Evolutionary conservation across 495 filamentous ascomycete species (phyloP).

Genomic region (Penicillium paxilli): DNA sequence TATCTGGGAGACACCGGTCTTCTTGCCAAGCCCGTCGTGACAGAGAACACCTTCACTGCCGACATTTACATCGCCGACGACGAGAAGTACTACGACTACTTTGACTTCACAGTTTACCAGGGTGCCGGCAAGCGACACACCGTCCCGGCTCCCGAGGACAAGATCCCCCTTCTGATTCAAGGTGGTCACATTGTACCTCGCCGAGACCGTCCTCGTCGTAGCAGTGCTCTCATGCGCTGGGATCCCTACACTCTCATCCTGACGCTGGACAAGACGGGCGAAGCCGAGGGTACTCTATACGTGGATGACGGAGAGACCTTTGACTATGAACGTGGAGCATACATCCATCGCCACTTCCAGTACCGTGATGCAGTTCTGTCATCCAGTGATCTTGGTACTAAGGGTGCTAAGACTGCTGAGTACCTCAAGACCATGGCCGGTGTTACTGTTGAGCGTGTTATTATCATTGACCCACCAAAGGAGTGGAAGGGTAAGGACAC

Average conservation of each 20-base stretch:
- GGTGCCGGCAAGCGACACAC: constrained; percentile 66
- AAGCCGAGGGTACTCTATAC: constrained; percentile 81
- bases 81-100: constrained; percentile 92
- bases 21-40: constrained; percentile 82
- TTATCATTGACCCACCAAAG: constrained; percentile 75
- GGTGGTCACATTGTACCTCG: constrained; percentile 90
- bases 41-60: constrained; percentile 67
- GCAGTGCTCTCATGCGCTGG: constrained; percentile 83
- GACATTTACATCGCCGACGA: constrained; percentile 85
- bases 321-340: constrained; percentile 80
- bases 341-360: constrained; percentile 78
- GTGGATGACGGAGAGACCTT: constrained; percentile 93
- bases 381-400: constrained; percentile 43
- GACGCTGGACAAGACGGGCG: constrained; percentile 65
- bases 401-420: constrained; percentile 63
- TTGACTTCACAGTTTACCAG: constrained; percentile 72
- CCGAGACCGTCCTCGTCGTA: constrained; percentile 81
- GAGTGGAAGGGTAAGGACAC: constrained; percentile 67
- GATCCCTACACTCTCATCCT: constrained; percentile 93
- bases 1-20: constrained; percentile 86
- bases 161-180: constrained; percentile 85
- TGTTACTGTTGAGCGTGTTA: constrained; percentile 78
- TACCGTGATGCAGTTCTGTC: constrained; percentile 58
- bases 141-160: constrained; percentile 75
- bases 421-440: constrained; percentile 75